A percentile compares a stretch with the other conserved stretches of the same genome.
Conservation (phyloP, 805 yeast genomes). For the Starmerella sp. region DNA sequence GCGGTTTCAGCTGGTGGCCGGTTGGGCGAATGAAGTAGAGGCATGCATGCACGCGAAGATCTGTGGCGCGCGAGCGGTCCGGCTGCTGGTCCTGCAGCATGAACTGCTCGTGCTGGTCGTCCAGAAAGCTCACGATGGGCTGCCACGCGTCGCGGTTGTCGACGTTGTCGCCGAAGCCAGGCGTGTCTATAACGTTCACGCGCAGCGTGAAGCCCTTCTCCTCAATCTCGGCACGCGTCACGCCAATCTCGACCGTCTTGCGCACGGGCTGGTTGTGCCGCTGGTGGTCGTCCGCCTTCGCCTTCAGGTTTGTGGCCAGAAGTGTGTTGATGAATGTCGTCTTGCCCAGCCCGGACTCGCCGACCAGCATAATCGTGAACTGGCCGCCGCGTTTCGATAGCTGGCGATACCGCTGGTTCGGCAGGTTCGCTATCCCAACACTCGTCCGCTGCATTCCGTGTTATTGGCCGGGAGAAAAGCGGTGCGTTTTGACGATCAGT, state of each 20-base stretch:
- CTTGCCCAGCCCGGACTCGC: conserved; percentile 73
- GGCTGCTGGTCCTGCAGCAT: conserved; percentile 75
- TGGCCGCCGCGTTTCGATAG: conserved; percentile 46
- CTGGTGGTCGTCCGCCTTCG: conserved; percentile 32
- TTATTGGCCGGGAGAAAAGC: neutral
- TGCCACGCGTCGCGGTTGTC: conserved; percentile 59
- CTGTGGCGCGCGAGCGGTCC: conserved; percentile 40
- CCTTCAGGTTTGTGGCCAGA: conserved; percentile 43
- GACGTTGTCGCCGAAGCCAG: conserved; percentile 62
- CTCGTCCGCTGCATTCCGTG: conserved; percentile 16
- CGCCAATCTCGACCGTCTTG: conserved; percentile 32
- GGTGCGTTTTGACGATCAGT: neutral
- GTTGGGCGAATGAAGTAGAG: conserved; percentile 70
- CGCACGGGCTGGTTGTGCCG: conserved; percentile 33
- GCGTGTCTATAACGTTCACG: conserved; percentile 59
- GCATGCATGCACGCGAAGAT: conserved; percentile 73
- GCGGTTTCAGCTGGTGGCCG: conserved; percentile 46
- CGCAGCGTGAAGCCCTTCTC: conserved; percentile 51
- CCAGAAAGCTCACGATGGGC: conserved; percentile 61
- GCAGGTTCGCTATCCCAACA: conserved; percentile 28
- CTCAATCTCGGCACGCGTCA: conserved; percentile 40
- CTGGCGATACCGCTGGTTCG: conserved; percentile 28
- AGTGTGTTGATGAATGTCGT: conserved; percentile 60
- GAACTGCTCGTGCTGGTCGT: conserved; percentile 58
- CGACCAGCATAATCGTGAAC: conserved; percentile 75